Base-by-base conservation (phyloP, 164 flowering plant species). In the Umbellularia californica region DNA sequence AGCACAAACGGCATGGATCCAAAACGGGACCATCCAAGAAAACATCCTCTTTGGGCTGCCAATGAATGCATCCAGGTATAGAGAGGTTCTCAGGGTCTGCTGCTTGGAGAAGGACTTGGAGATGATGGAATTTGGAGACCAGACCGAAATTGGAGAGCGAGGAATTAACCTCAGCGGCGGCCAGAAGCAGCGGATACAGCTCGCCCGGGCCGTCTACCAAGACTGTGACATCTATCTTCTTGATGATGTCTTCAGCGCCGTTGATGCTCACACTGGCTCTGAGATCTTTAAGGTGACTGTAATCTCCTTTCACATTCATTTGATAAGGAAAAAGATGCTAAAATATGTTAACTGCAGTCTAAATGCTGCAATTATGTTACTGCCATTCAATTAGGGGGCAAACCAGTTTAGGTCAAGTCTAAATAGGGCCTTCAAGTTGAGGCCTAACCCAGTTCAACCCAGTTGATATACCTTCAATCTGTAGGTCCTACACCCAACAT, bases 111-210 rank as follows among this genome's bases (percentile, higher is more conserved):
- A 88, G 55, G 99, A 96, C 81, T 72, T 96, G 81, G 97, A 92
- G 75, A 92, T 91, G 97, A 93, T 96, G 99, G 99, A 96, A 75
- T 86, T 78, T 72, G 97, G 98, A 33, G 99, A 96, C 77, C 93
- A 93, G 78, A 96, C 99, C 2, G 99, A 96, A 85, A 96, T 96
- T 19, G 99, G 99, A 70, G 99, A 96, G 78, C 94, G 99, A 22
- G 99, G 99, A 24, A 96, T 96, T 80, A 96, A 94, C 81, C 93
- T 96, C 65, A 94, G 99, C 63, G 99, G 99, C 20, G 99, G 99
- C 11, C 99, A 96, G 86, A 96, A 96, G 82, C 99, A 96, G 85
- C 80, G 99, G 60, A 91, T 96, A 65, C 99, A 94, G 72, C 98
- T 96, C 20, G 98, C 99, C 1, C 79, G 99, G 76, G 99, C 99